Conservation (phyloP, 345 rosid species). For the Ceriops decandra region DNA sequence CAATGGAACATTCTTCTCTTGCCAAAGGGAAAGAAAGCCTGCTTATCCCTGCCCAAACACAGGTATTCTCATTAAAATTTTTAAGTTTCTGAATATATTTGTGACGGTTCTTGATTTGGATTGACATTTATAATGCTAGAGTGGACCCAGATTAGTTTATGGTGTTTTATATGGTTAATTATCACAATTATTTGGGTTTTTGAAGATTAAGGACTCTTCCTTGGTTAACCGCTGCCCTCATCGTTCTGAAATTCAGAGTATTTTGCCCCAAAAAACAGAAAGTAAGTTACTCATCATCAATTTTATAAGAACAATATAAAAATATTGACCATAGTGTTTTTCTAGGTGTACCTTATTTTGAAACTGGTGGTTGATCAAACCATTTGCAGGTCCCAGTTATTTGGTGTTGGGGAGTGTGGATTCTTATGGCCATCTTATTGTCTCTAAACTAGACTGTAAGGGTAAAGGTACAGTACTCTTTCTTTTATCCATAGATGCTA, state of each 20-base stretch:
- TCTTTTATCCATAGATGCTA: background rate
- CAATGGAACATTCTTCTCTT: conserved; percentile 38
- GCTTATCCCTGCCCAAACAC: conserved; percentile 43
- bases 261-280: conserved; percentile 43
- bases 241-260: conserved; percentile 62
- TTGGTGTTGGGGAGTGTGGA: conserved; percentile 66
- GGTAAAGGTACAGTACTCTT: conserved; percentile 39
- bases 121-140: background rate
- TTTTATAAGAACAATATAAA: background rate
- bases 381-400: conserved; percentile 40
- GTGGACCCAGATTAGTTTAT: background rate
- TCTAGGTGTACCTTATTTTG: background rate
- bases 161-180: conserved; percentile 1
- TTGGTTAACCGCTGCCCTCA: conserved; percentile 56
- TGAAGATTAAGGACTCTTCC: conserved; percentile 41
- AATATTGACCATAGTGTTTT: background rate
- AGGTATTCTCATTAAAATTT: conserved; percentile 29
- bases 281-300: conserved; percentile 32
- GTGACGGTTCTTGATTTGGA: no score
- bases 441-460: conserved; percentile 47
- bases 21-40: conserved; percentile 60
- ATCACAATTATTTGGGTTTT: background rate
- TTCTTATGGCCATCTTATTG: conserved; percentile 58
- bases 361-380: conserved; percentile 6
- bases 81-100: background rate